Base-by-base conservation (phyloP, 176 grass and related monocot species). In the Triticum monococcum region DNA sequence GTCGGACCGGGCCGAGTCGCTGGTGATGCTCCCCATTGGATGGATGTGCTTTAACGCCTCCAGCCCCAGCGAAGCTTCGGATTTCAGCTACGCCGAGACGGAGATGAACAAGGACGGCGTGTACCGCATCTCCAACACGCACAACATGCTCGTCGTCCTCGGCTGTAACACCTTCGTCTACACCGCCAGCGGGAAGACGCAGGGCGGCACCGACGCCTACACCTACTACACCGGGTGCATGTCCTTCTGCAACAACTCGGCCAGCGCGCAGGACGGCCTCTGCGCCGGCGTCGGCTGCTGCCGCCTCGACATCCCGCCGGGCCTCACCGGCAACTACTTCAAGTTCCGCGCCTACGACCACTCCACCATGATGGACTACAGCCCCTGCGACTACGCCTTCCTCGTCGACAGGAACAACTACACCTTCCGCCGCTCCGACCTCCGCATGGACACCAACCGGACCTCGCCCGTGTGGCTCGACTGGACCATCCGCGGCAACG, bases 201-300 rank as follows among this genome's bases (percentile, higher is more conserved):
- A 32, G 26, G 64, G 64, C 28, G 13, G 12, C 26, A 0, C 2
- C 28, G 0, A 7, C 1, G 2, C 13, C 2, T 67, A 67, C 5
- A 0, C 25, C 57, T 33, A 46, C 64, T 68, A 52, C 28, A 81
- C 41, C 1, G 64, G 64, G 8, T 54, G 64, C 64, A 14, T 68
- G 26, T 14, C 64, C 17, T 68, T 9, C 64, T 56, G 64, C 64
- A 50, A 32, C 40, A 9, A 30, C 63, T 32, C 76, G 0, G 17
- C 7, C 1, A 68, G 63, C 41, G 65, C 65, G 0, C 0, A 3
- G 7, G 80, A 82, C 30, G 30, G 45, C 45, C 0, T 0, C 7
- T 82, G 80, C 22, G 65, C 80, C 12, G 66, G 80, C 3, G 4
- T 82, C 20, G 80, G 80, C 0, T 71, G 66, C 81, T 83, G 67